These are phyloP conservation scores for Melastoma candidum DNA, from an alignment of 441 rosid species.

Conservation along the genomic window DNA sequence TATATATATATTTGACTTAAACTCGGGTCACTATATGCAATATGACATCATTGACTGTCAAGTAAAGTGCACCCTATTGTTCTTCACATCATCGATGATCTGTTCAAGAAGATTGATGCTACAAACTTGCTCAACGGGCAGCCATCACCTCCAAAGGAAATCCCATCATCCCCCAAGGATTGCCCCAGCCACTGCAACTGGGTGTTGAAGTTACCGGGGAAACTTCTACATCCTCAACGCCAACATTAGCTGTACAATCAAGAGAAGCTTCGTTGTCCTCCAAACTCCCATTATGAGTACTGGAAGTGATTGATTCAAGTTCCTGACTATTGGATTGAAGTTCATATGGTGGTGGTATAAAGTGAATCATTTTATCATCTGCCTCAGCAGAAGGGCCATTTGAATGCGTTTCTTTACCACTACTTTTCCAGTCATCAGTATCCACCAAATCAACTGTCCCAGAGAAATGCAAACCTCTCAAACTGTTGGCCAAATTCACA, in stretches of 20 bases:
- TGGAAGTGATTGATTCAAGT: no score
- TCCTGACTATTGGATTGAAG: no score
- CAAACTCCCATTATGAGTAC: no score
- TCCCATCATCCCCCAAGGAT: constrained; percentile 19
- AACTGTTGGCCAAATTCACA: constrained; percentile 8
- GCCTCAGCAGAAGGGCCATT: no score
- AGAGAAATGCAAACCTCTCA: no score
- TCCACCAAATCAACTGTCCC: no score
- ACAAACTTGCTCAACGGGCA: constrained; percentile 27
- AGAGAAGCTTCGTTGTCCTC: no score
- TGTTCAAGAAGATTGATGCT: constrained; percentile 45
- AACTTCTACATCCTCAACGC: constrained; percentile 20
- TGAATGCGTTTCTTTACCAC: no score
- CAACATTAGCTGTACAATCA: constrained; percentile 3
- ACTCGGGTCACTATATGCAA: not conserved
- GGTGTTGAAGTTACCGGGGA: constrained; percentile 12
- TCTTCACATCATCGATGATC: constrained; percentile 65
- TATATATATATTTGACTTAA: not conserved
- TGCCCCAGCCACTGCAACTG: constrained; percentile 14
- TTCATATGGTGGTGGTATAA: no score
- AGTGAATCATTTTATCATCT: no score
- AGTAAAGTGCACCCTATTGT: constrained; percentile 48
- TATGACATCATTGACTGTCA: not conserved
- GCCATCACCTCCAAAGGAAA: constrained; percentile 17
- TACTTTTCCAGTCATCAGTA: no score